Base-by-base conservation (phyloP, 257 asterid species). In the Cinchona pubescens region DNA sequence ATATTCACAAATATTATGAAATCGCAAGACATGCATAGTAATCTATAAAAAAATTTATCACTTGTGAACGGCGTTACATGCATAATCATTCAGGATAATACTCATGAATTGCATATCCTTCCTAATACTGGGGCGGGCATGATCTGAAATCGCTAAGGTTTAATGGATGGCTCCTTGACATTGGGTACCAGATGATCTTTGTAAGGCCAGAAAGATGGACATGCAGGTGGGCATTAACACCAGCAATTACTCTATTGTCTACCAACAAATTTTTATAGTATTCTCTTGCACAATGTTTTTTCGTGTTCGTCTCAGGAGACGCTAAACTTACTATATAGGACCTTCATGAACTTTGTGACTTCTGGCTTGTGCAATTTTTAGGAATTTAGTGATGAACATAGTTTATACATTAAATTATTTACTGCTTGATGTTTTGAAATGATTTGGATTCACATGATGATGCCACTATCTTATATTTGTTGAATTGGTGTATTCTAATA, bases 201-300 rank as follows among this genome's bases (percentile, higher is more conserved):
- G 7, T 38, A 66, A n/a, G 11, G 43, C 30, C 45, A 58, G 30
- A 45, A 58, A 72, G 3, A 11, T 12, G 19, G 64, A 27, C 58
- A 58, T 23, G n/a, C 13, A 59, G 67, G 7, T 19, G 58, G 46
- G 76, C 69, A 59, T 4, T 58, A n/a, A 6, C 1, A 67, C 67
- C 56, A 12, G 67, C 76, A 59, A 40, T 15, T 58, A 27, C 58
- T 72, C 8, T 30, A 14, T 9, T 72, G 76, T 72, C 56, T 40
- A 40, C 76, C 25, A 40, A 25, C 49, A 38, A 27, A 40, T 29
- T 25, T 25, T n/a, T n/a, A n/a, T n/a, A n/a, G n/a, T n/a, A n/a
- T n/a, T 68, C 6, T 42, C 67, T 58, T 34, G 40, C 68, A 40
- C 42, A 15, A n/a, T 72, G 67, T 58, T 72, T n/a, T 25, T 72